Percentiles rank a stretch among this genome's conserved stretches.
These are phyloP conservation scores for Rhizopogon rudus DNA, from an alignment of 768 basidiomycete species.

Conservation along the genomic window DNA sequence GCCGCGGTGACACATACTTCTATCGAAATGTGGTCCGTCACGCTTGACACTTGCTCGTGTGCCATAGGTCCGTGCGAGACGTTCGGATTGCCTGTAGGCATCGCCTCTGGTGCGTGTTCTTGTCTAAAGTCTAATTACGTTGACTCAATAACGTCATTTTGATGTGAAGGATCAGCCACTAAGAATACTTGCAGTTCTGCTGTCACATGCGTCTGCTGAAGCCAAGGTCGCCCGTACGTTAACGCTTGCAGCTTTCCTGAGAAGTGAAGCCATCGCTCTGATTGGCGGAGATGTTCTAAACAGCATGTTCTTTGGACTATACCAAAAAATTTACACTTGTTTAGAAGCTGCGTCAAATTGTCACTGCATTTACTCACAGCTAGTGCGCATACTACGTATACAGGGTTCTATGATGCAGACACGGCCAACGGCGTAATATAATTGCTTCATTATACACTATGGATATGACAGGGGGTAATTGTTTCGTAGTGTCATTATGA, in stretches of 20 bases:
- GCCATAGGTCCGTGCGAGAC: slow-evolving; percentile 9
- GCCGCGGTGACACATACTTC: slow-evolving; percentile 26
- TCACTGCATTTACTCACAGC: neutral
- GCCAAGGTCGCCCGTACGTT: neutral
- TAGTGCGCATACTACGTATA: neutral
- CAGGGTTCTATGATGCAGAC: neutral
- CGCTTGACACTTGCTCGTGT: neutral
- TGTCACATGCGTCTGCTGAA: neutral
- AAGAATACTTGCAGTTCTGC: neutral
- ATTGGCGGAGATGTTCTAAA: neutral
- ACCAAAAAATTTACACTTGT: neutral
- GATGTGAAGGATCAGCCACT: slow-evolving; percentile 13
- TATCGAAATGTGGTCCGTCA: slow-evolving; percentile 19
- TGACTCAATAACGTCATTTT: slow-evolving; percentile 25
- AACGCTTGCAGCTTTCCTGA: neutral
- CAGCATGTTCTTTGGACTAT: neutral
- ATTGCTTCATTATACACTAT: slow-evolving; percentile 5
- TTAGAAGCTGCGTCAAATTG: too few species aligned
- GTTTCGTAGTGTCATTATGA: neutral
- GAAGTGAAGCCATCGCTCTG: neutral
- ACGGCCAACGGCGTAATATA: neutral
- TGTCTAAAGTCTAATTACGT: slow-evolving; percentile 36
- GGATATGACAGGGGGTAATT: slow-evolving; percentile 16
- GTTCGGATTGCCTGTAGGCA: slow-evolving; percentile 10
- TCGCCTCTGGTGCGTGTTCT: slow-evolving; percentile 25